Conservation (phyloP, 371 early-diverging fungal genomes). For the Mycotypha africana region DNA sequence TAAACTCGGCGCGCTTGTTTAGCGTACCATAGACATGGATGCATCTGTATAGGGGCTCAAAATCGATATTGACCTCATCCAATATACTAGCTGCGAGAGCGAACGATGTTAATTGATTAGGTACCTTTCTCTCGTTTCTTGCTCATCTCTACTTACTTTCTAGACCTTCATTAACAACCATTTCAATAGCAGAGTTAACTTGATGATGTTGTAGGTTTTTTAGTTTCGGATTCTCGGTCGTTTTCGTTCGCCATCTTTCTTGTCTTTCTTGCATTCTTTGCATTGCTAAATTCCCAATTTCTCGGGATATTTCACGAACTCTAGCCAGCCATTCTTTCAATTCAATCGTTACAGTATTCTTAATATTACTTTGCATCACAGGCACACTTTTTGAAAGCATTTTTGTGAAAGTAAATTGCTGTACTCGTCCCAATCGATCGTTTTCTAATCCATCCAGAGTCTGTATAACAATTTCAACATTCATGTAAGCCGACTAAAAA, state of each 20-base stretch:
- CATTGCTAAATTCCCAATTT: constrained; percentile 84
- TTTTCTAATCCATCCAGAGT: constrained; percentile 75
- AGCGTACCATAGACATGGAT: constrained; percentile 93
- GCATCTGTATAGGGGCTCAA: constrained; percentile 93
- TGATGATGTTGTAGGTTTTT: constrained; percentile 54
- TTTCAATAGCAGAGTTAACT: constrained; percentile 81
- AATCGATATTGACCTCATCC: constrained; percentile 78
- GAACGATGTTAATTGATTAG: not conserved
- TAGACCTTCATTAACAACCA: constrained; percentile 81
- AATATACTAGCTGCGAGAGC: constrained; percentile 52
- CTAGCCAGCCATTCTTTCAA: constrained; percentile 89
- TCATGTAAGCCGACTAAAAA: no score
- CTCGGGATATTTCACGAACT: constrained; percentile 76
- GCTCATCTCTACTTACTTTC: constrained; percentile 54
- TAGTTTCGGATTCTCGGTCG: constrained; percentile 51
- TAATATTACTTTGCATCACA: constrained; percentile 75
- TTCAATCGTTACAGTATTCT: constrained; percentile 79
- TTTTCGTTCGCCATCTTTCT: constrained; percentile 53
- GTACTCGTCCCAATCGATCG: constrained; percentile 61
- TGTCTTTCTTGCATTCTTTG: constrained; percentile 69
- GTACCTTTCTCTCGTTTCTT: not conserved
- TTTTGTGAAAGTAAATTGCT: constrained; percentile 72
- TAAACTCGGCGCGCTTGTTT: constrained; percentile 81
- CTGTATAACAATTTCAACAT: constrained; percentile 45
- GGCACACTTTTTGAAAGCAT: constrained; percentile 85